phyloP scores from a whole-genome alignment of 176 grass and related monocot genomes.

The Avena atlantica region DNA sequence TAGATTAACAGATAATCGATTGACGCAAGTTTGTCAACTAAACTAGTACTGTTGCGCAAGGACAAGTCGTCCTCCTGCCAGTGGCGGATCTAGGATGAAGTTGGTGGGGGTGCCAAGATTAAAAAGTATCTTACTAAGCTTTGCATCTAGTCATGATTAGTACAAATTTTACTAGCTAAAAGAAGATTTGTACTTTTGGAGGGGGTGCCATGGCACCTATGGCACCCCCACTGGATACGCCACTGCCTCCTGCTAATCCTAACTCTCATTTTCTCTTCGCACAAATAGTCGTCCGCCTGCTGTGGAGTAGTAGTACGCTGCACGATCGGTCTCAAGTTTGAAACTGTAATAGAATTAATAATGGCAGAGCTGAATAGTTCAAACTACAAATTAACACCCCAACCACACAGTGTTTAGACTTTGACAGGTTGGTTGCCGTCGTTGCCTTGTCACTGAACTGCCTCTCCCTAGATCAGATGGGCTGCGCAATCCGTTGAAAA shows the following conservation, averaged over 20 bases:
- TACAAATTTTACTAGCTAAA: too few relatives aligned
- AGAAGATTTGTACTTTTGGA: too few relatives aligned
- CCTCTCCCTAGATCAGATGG: background rate
- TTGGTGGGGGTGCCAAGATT: too few relatives aligned
- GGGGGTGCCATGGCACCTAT: too few relatives aligned
- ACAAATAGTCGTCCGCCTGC: background rate
- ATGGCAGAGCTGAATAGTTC: background rate
- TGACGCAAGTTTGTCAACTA: too few relatives aligned
- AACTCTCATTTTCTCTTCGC: background rate
- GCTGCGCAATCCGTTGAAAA: background rate
- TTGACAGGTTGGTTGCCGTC: background rate
- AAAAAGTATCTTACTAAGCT: too few relatives aligned
- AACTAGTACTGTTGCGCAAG: too few relatives aligned
- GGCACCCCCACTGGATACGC: too few relatives aligned
- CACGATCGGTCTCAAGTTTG: background rate
- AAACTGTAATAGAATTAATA: background rate
- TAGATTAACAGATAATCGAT: too few relatives aligned
- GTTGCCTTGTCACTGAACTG: constrained; percentile 21
- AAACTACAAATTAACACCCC: background rate
- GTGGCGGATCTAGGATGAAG: too few relatives aligned
- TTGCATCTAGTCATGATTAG: too few relatives aligned
- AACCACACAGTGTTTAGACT: background rate
- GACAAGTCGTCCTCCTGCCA: too few relatives aligned
- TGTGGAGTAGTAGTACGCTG: background rate
- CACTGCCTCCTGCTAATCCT: background rate